Base-by-base conservation (phyloP, 768 basidiomycete species). In the Boletales sp. region DNA sequence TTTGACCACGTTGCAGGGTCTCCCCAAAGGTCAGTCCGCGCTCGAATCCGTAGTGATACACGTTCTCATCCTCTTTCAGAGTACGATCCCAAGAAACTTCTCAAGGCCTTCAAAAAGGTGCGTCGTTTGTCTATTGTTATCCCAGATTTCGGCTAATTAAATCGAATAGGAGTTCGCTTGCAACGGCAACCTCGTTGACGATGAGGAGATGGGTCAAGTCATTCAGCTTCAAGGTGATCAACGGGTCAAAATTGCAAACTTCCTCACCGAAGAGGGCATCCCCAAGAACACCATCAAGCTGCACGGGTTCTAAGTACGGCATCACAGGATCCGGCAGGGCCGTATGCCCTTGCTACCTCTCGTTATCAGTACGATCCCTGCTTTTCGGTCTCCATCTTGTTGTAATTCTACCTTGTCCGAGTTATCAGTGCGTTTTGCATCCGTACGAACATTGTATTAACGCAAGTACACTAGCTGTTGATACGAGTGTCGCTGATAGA, bases 191-290 rank as follows among this genome's bases (percentile, higher is more conserved):
- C 82, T 99, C 60, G 90, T 97, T 57, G 90, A 94, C 46, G 91
- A 97, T 73, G 90, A 90, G 69, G 91, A 94, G 74, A 83, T 92
- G 75, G 97, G 97, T 49, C 81, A 94, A 74, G 91, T 99, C 68
- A 91, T 99, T 64, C 97, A 99, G 74, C 85, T 99, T 56, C 97
- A 98, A 69, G 97, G 97, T 54, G 97, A 99, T 72, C 97, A 99
- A 72, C 83, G 97, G 45, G 70, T 78, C 66, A 94, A 94, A 79
- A 95, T 97, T 57, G 82, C 81, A 47, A 81, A 76, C 43, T 97
- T 97, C 80, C 84, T 99, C 58, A 75, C 78, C 53, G 85, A 89
- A 62, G 86, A 91, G 57, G 90, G 89, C 43, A 78, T 95, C 43
- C 78, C 83, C 47, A 87, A 80, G 73, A 66, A 72, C 59, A 85